phyloP scores from a whole-genome alignment of 495 filamentous ascomycete genomes.

The Xylaria castorea region DNA sequence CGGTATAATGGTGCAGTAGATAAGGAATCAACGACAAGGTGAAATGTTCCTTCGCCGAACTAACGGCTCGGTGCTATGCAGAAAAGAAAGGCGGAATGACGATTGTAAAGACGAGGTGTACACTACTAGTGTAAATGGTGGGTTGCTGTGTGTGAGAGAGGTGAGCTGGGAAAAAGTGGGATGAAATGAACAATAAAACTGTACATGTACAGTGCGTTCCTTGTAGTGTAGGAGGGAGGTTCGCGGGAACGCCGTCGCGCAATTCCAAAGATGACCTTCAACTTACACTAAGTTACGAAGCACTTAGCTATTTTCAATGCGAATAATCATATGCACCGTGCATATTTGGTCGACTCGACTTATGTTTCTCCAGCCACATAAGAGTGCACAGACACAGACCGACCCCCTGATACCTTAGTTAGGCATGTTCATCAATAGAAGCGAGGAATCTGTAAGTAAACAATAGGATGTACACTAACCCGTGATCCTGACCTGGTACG shows the following conservation, averaged over 20 bases:
- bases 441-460: constrained; percentile 3
- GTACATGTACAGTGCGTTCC: constrained; percentile 13
- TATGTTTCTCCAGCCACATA: constrained; percentile 13
- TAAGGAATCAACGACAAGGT: not conserved
- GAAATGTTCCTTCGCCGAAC: not conserved
- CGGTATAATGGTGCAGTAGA: constrained; percentile 22
- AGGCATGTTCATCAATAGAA: not conserved
- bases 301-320: too few relatives aligned
- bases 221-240: not conserved
- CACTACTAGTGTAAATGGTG: not conserved
- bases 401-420: not conserved
- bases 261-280: constrained; percentile 10
- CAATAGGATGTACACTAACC: not conserved
- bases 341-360: not conserved
- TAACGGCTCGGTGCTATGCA: not conserved
- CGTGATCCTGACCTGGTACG: constrained; percentile 3
- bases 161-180: constrained; percentile 10
- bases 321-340: too few relatives aligned
- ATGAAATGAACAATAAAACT: constrained; percentile 1
- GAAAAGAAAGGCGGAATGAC: constrained; percentile 11
- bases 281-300: too few relatives aligned
- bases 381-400: not conserved
- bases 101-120: not conserved
- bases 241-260: constrained; percentile 26
- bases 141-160: not conserved